Evolutionary conservation across 345 rosid species (phyloP).

Genomic region (Acer negundo): DNA sequence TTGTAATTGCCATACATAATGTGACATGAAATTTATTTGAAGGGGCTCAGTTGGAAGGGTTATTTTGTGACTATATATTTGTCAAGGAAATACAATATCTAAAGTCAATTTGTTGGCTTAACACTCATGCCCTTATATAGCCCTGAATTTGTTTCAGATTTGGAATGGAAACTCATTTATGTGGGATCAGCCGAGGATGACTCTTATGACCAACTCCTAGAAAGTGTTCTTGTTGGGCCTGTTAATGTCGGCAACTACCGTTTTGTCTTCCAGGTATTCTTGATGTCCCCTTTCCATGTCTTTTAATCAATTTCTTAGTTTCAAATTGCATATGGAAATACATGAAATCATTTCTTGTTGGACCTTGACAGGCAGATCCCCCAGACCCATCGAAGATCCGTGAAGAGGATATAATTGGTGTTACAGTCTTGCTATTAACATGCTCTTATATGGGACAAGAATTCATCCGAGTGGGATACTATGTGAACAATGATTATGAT

Average conservation of each 20-base stretch:
- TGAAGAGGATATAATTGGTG: conserved; percentile 88
- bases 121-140: not conserved
- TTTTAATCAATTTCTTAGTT: not conserved
- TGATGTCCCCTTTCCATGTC: not conserved
- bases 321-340: conserved; percentile 1
- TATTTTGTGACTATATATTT: no score
- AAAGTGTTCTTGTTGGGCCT: conserved; percentile 73
- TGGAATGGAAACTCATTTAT: conserved; percentile 75
- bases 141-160: conserved; percentile 31
- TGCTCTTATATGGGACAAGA: conserved; percentile 91
- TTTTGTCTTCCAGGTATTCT: conserved; percentile 54
- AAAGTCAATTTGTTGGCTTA: not conserved
- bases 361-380: conserved; percentile 58
- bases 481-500: conserved; percentile 79
- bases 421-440: conserved; percentile 77
- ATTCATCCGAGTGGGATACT: conserved; percentile 84
- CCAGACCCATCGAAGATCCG: conserved; percentile 73
- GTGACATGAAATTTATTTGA: conserved; percentile 1
- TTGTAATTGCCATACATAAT: not conserved
- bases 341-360: conserved; percentile 5
- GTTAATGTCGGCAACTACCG: conserved; percentile 68
- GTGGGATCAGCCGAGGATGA: conserved; percentile 90
- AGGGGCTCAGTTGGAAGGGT: conserved; percentile 1
- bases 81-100: no score
- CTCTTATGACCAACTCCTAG: conserved; percentile 60